Evolutionary conservation across 768 basidiomycete species (phyloP), one percentile per base, ranked within the genome.

Genomic region (Bullera alba): DNA sequence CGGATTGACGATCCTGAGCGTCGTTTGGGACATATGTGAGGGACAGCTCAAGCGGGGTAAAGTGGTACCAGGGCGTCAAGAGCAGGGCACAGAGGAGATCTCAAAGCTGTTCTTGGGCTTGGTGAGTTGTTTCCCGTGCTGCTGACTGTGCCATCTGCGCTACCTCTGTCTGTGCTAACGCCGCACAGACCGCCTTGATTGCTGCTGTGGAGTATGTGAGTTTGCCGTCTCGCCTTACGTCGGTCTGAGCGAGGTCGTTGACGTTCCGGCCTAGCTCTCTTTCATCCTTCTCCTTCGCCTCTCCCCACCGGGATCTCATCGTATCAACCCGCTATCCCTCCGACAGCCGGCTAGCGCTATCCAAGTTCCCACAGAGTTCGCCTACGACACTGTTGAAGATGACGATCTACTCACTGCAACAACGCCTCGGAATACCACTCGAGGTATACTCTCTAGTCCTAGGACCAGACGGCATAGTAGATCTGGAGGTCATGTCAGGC

Each of bases 251-350:
- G 3, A 16, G 19, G 8, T 46, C 4, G 28, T 29, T 10, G 34
- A 48, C 36, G 30, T 36, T 2, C 22, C 6, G n/a, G n/a, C 14
- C 32, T 12, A 66, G 64, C 42, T 66, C 22, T 23, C 42, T 15
- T 66, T 56, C 30, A 48, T 66, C 26, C 37, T 58, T 39, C 49
- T 62, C 15, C 64, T 66, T 16, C 60, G 64, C 15, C 58, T 66
- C 19, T 66, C 61, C 2, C 64, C 64, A 2, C 43, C 48, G 14
- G 19, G 38, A 16, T 28, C 45, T 15, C 45, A 51, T 23, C 25
- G 50, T 25, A 19, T 45, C 25, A 42, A 53, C 23, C 48, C 60
- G 2, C 29, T 61, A 41, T 38, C 56, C 17, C 52, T 58, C 14
- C 60, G 59, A 22, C 27, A 43, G 8, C 49, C 57, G 6, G 26